A percentile compares a stretch with the other conserved stretches of the same genome.
Evolutionary conservation across 495 filamentous ascomycete genomes (phyloP).

Genomic region (Podospora fimiseda): DNA sequence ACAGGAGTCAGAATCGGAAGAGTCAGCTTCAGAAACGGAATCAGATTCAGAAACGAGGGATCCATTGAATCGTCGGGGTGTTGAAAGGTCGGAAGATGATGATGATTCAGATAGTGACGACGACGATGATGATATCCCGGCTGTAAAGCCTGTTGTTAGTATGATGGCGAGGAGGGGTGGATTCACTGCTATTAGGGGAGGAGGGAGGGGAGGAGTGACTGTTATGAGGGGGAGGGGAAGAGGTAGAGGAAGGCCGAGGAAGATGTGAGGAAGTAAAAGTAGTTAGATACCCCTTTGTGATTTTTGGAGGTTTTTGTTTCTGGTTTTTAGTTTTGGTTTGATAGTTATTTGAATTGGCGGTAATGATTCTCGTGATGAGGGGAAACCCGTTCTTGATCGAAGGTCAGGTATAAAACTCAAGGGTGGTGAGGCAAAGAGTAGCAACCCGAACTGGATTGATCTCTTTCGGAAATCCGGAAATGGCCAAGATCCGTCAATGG

Average conservation of each 20-base stretch:
- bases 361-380: too few species aligned
- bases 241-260: constrained; percentile 13
- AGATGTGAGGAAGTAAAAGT: neutral
- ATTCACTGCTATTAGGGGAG: neutral
- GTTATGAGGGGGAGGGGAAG: neutral
- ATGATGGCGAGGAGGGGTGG: neutral
- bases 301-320: neutral
- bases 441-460: too few species aligned
- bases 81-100: neutral
- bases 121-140: constrained; percentile 29
- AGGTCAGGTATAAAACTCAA: too few species aligned
- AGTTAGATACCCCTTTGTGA: neutral
- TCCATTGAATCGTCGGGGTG: neutral
- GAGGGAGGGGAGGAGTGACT: constrained; percentile 4
- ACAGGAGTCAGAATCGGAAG: neutral
- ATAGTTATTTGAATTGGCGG: too few species aligned
- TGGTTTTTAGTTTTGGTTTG: too few species aligned
- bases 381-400: too few species aligned
- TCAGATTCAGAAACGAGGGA: neutral
- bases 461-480: too few species aligned
- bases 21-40: neutral
- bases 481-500: too few species aligned
- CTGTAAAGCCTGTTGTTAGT: constrained; percentile 3
- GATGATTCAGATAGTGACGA: constrained; percentile 18
- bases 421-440: too few species aligned